Conservation (phyloP, 176 grass and related monocot species). For the Ananas comosus region DNA sequence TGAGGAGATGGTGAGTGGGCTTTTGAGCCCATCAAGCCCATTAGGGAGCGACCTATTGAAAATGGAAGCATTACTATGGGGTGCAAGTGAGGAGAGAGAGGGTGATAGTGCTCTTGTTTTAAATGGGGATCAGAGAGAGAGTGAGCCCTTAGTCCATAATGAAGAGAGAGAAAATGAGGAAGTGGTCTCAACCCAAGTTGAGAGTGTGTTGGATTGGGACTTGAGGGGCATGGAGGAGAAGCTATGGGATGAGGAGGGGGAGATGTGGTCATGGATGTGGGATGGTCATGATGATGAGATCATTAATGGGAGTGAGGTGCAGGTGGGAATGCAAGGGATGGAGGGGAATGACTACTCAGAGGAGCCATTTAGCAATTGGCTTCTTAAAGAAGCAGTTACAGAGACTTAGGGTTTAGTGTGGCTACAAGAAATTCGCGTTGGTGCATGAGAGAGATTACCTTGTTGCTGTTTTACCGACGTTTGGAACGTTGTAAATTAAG, state of each 20-base stretch:
- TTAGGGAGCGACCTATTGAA: background rate
- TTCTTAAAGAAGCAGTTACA: background rate
- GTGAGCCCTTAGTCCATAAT: background rate
- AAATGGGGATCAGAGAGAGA: background rate
- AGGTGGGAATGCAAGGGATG: background rate
- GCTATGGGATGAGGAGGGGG: background rate
- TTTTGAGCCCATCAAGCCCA: background rate
- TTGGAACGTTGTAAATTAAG: no score
- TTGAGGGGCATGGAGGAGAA: conserved; percentile 23
- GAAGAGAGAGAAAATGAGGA: background rate
- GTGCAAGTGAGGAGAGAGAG: background rate
- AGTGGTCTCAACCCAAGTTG: background rate
- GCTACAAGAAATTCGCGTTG: background rate
- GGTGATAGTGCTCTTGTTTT: conserved; percentile 13
- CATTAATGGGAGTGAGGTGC: no score
- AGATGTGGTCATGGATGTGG: background rate
- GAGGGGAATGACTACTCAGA: background rate
- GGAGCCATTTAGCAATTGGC: background rate
- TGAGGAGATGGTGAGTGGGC: background rate
- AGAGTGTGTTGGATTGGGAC: conserved; percentile 24
- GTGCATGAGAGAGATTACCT: no score
- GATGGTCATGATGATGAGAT: no score
- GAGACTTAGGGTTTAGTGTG: background rate
- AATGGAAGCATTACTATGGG: background rate
- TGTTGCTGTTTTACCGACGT: no score